A percentile compares a stretch with the other conserved stretches of the same genome.
phyloP scores from a whole-genome alignment of 129 eudicot genomes.

The Helichrysum umbraculigerum region DNA sequence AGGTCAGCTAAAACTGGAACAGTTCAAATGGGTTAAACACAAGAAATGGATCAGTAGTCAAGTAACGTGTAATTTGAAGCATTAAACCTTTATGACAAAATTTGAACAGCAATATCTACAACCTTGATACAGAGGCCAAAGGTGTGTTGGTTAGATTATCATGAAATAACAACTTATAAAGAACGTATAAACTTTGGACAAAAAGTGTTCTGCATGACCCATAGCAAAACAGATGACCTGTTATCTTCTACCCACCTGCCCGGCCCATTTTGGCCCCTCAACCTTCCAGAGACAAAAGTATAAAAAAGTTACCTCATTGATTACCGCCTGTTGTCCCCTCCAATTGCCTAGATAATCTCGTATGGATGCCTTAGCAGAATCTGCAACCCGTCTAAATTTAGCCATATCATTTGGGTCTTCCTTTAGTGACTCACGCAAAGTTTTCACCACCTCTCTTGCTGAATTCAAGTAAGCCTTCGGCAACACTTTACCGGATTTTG shows the following conservation, averaged over 20 bases:
- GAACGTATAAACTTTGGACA: background rate
- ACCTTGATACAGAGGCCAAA: background rate
- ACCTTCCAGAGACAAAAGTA: background rate
- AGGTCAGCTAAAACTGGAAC: background rate
- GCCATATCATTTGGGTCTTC: conserved; percentile 79
- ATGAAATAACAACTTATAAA: background rate
- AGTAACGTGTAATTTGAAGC: background rate
- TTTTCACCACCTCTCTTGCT: conserved; percentile 85
- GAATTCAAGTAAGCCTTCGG: conserved; percentile 94
- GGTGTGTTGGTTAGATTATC: background rate
- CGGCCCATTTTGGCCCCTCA: background rate
- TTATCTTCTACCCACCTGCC: background rate
- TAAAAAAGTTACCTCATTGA: conserved; percentile 55
- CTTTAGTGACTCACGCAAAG: conserved; percentile 70
- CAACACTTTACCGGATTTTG: conserved; percentile 86
- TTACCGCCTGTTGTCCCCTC: conserved; percentile 70
- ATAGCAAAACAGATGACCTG: background rate
- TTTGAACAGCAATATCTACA: background rate
- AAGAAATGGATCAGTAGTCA: background rate
- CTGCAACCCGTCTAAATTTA: conserved; percentile 88
- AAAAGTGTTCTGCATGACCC: background rate
- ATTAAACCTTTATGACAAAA: background rate
- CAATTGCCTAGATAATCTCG: conserved; percentile 67
- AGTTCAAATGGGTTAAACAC: background rate
- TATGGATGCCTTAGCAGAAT: conserved; percentile 89